Conservation (phyloP, 2,329 filamentous ascomycete genomes). For the Talaromyces sp. region DNA sequence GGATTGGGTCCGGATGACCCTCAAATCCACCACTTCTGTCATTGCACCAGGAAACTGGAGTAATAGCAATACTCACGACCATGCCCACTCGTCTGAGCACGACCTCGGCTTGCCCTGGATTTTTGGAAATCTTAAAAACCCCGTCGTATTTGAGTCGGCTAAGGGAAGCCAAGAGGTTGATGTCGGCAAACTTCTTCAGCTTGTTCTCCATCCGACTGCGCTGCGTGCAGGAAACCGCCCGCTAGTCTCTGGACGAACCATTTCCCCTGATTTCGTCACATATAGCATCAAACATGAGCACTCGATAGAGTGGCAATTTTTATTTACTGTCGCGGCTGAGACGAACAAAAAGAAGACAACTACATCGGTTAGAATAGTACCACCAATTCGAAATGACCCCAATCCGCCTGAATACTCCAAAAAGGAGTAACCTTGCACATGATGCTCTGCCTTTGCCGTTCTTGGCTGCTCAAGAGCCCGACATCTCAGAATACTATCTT, state of each 20-base stretch:
- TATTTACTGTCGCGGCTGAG: conserved; percentile 14
- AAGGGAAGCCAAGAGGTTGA: conserved; percentile 11
- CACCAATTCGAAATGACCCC: not conserved
- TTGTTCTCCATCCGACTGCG: conserved; percentile 12
- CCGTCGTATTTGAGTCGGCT: conserved; percentile 10
- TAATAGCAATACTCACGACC: not conserved
- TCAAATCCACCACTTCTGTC: conserved; percentile 12
- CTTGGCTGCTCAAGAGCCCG: too few species aligned
- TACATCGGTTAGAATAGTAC: not conserved
- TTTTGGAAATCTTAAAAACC: conserved; percentile 10
- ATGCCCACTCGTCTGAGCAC: not conserved
- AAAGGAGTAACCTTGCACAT: not conserved
- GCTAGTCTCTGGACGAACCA: not conserved
- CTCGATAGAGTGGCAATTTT: conserved; percentile 9
- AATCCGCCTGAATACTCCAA: not conserved
- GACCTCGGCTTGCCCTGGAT: conserved; percentile 9
- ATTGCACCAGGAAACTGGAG: conserved; percentile 11
- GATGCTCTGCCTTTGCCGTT: not conserved
- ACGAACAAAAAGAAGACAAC: not conserved
- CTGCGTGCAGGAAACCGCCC: conserved; percentile 3
- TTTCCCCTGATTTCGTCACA: conserved; percentile 17
- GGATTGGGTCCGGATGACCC: conserved; percentile 12
- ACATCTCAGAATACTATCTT: too few species aligned
- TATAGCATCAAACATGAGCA: conserved; percentile 16
- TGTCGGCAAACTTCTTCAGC: conserved; percentile 15